Base-by-base conservation (phyloP, 192 early-diverging fungal species). In the Gryganskiella cystojenkinii region DNA sequence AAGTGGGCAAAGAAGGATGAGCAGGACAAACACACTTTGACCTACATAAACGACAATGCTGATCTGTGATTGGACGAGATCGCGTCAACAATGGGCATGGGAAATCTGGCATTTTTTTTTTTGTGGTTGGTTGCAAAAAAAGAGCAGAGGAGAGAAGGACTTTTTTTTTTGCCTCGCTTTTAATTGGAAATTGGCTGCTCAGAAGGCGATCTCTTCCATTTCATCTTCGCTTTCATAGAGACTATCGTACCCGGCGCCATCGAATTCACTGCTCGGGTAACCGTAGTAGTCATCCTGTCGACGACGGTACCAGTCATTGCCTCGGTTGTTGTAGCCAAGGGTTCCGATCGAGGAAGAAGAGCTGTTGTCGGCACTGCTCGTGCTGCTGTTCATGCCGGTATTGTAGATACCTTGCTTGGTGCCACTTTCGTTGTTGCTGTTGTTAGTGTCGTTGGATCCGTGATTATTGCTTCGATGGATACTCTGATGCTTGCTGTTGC, bases 141-240 rank as follows among this genome's bases (percentile, higher is more conserved):
- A 40, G 13, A 13, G 37, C 37, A 5, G 37, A 9, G 37, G 7
- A 40, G 7, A 40, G 13, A 40, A 13, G n/a, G n/a, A n/a, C n/a
- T n/a, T n/a, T n/a, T n/a, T n/a, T n/a, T n/a, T n/a, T n/a, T n/a
- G n/a, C n/a, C n/a, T n/a, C n/a, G n/a, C n/a, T n/a, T n/a, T n/a
- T n/a, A n/a, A n/a, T n/a, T n/a, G n/a, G n/a, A n/a, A n/a, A n/a
- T n/a, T n/a, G n/a, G n/a, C n/a, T n/a, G n/a, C n/a, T 40, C 37
- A 75, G n/a, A 75, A 56, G n/a, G 35, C 30, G 40, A 76, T 47
- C 11, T 76, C 65, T 15, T 63, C 73, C 73, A 68, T 67, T 6
- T 63, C 73, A 10, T 76, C 73, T 8, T 76, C 73, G 17, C 65
- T 68, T 3, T 33, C 58, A 56, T 61, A 52, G 3, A 56, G 34